phyloP scores from a whole-genome alignment of 2,329 filamentous ascomycete genomes.

The Pyrenophora seminiperda region DNA sequence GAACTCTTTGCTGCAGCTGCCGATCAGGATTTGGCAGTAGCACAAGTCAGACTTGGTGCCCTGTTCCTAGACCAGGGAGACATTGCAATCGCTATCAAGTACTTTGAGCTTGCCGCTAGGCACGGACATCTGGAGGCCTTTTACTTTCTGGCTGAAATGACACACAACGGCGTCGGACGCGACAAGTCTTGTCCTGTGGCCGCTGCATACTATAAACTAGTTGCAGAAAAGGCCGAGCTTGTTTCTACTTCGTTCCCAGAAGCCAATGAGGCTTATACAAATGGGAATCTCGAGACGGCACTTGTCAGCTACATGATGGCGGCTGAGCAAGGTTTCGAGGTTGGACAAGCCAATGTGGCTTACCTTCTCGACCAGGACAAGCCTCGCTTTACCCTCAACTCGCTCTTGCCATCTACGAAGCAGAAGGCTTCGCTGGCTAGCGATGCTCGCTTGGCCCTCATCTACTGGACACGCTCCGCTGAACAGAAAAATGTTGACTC shows the following conservation, averaged over 20 bases:
- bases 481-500: conserved; percentile 93
- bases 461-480: conserved; percentile 94
- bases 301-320: conserved; percentile 83
- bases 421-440: conserved; percentile 56
- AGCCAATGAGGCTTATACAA: conserved; percentile 80
- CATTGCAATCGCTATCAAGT: conserved; percentile 76
- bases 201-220: conserved; percentile 83
- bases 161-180: conserved; percentile 76
- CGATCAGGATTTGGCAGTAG: conserved; percentile 78
- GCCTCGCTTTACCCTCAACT: conserved; percentile 57
- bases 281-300: conserved; percentile 78
- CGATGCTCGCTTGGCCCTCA: conserved; percentile 72
- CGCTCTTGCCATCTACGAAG: conserved; percentile 56
- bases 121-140: conserved; percentile 86
- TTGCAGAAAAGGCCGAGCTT: conserved; percentile 86
- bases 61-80: conserved; percentile 90
- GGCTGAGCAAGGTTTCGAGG: conserved; percentile 90
- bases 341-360: conserved; percentile 86
- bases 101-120: conserved; percentile 84
- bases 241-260: conserved; percentile 81
- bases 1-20: conserved; percentile 78
- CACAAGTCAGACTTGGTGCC: conserved; percentile 81
- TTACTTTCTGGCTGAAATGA: conserved; percentile 90
- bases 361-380: conserved; percentile 75
- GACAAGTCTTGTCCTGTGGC: conserved; percentile 80